A percentile compares a stretch with the other conserved stretches of the same genome.
Evolutionary conservation across 108 stramenopile genomes (phyloP).

Genomic region (Skeletonema costatum): DNA sequence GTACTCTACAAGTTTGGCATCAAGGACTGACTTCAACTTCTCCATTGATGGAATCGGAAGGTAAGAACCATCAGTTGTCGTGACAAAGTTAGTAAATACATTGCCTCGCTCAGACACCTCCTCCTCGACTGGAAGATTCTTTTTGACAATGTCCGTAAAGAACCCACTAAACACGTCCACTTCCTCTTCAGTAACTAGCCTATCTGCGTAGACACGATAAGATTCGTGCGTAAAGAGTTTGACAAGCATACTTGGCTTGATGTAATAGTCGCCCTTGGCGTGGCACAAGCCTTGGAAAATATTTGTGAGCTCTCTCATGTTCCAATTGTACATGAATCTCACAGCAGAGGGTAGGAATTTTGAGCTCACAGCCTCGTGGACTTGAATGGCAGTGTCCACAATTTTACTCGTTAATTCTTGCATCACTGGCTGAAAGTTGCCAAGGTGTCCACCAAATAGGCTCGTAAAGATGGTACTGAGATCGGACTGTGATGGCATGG

Average conservation of each 20-base stretch:
- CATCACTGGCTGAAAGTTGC: constrained; percentile 62
- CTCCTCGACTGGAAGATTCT: constrained; percentile 26
- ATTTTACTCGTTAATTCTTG: constrained; percentile 60
- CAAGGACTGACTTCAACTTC: constrained; percentile 58
- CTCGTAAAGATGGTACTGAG: constrained; percentile 81
- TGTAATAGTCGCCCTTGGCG: constrained; percentile 61
- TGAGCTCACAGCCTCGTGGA: constrained; percentile 72
- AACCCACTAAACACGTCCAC: constrained; percentile 49
- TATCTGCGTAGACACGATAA: constrained; percentile 80
- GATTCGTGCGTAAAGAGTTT: constrained; percentile 87
- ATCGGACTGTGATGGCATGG: constrained; percentile 79
- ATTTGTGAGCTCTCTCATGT: constrained; percentile 90
- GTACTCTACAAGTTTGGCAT: constrained; percentile 80
- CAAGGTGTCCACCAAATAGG: constrained; percentile 78
- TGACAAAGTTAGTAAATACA: constrained; percentile 83
- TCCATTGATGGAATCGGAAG: constrained; percentile 56
- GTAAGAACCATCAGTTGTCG: constrained; percentile 59
- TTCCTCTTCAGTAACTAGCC: constrained; percentile 71
- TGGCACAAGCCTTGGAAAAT: constrained; percentile 86
- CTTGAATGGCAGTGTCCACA: constrained; percentile 75
- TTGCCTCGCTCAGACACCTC: constrained; percentile 46
- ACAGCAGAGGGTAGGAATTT: constrained; percentile 88
- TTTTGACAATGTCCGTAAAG: constrained; percentile 58
- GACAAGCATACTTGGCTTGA: constrained; percentile 54
- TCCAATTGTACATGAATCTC: constrained; percentile 94